These are phyloP conservation scores for Cryphonectria parasitica DNA, from an alignment of 2,329 filamentous ascomycete genomes.

Conservation along the genomic window DNA sequence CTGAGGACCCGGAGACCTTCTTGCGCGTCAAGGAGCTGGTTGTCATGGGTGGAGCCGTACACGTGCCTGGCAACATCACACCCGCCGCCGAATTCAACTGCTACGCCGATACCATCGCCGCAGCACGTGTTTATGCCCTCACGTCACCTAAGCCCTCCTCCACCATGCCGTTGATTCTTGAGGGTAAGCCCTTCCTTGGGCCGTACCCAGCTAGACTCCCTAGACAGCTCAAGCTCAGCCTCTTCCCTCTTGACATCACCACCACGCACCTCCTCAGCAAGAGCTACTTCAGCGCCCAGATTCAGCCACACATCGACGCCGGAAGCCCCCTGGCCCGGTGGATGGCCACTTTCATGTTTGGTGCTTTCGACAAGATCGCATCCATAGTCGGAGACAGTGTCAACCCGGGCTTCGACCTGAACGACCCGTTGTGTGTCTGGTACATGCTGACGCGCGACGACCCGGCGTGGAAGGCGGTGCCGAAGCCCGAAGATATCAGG, in stretches of 20 bases:
- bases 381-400: constrained; percentile 61
- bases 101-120: constrained; percentile 81
- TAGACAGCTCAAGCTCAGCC: constrained; percentile 65
- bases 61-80: constrained; percentile 78
- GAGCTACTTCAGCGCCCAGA: constrained; percentile 59
- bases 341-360: constrained; percentile 72
- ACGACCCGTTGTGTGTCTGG: constrained; percentile 81
- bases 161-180: constrained; percentile 75
- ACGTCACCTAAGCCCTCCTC: constrained; percentile 73
- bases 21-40: constrained; percentile 87
- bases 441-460: constrained; percentile 69
- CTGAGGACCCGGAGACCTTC: constrained; percentile 87
- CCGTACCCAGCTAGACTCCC: constrained; percentile 68
- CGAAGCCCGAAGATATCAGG: constrained; percentile 76
- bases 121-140: constrained; percentile 76
- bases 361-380: constrained; percentile 71
- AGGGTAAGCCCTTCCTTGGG: constrained; percentile 54
- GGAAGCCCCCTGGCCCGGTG: constrained; percentile 76
- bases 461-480: constrained; percentile 60
- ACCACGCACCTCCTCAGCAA: constrained; percentile 68
- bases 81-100: constrained; percentile 95
- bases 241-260: constrained; percentile 80
- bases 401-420: constrained; percentile 67
- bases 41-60: constrained; percentile 90
- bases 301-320: constrained; percentile 58